phyloP scores from a whole-genome alignment of 805 yeast genomes.

The Yarrowia yakushimensis region DNA sequence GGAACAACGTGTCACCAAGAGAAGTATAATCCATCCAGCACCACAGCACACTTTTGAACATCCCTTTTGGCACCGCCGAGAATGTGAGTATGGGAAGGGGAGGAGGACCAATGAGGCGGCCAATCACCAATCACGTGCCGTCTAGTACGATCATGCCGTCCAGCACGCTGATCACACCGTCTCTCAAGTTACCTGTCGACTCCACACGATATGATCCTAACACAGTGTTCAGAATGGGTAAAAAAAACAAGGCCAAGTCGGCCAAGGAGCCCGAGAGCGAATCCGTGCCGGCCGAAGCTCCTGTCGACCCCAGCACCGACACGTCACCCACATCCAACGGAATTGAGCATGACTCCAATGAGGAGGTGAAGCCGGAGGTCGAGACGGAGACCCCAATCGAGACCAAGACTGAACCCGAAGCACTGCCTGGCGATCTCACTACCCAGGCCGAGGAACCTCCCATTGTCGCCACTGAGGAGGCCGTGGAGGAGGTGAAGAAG shows the following conservation, averaged over 20 bases:
- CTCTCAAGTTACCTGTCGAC: too few relatives aligned
- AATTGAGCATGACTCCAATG: too few relatives aligned
- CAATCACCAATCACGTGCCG: too few relatives aligned
- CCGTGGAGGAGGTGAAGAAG: not conserved
- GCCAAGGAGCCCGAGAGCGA: not conserved
- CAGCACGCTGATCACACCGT: too few relatives aligned
- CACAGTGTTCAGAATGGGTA: slow-evolving; percentile 11
- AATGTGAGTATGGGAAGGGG: not conserved
- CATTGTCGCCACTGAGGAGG: slow-evolving; percentile 10
- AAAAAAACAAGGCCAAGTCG: slow-evolving; percentile 20
- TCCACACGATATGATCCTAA: not conserved
- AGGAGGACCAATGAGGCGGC: too few relatives aligned
- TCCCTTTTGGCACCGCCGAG: not conserved
- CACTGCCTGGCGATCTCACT: slow-evolving; percentile 4
- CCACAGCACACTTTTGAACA: not conserved
- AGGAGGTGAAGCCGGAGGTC: too few relatives aligned
- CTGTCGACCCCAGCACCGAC: not conserved
- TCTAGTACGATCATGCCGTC: too few relatives aligned
- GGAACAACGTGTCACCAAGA: slow-evolving; percentile 22
- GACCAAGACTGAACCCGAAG: too few relatives aligned
- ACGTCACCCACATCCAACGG: not conserved
- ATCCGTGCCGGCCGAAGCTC: not conserved
- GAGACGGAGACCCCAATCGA: too few relatives aligned
- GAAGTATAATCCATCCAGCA: not conserved
- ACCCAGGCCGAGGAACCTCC: slow-evolving; percentile 24